Evolutionary conservation across 768 basidiomycete species (phyloP), one percentile per base, ranked within the genome.

Genomic region (Pisolithus albus): DNA sequence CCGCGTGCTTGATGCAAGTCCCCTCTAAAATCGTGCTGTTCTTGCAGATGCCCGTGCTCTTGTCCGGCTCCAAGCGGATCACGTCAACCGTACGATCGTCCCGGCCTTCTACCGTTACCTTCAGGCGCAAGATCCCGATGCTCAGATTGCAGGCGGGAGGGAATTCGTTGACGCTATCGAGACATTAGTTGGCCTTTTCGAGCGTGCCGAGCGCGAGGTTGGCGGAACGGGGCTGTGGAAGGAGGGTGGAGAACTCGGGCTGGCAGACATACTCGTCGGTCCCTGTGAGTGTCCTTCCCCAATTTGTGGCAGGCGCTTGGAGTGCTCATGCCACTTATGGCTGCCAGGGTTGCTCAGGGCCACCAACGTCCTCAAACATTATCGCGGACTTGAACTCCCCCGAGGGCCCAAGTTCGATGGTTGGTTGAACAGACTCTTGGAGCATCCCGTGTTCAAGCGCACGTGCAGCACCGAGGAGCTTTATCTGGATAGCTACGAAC

Each of bases 61-160:
- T 18, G 75, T 82, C 11, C 79, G 83, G 15, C 77, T 88, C 15
- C 82, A 87, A 63, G 71, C 76, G 10, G 86, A 88, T 64, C 80
- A 83, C 58, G 72, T 85, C 64, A 82, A 77, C 51, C 82, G 86
- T 3, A 61, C 67, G 7, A 61, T 88, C 37, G 75, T 89, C 3
- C 86, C 87, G 7, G 75, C 83, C 0, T 89, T 88, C 65, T 88
- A 88, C 59, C 79, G 84, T 28, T 87, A 75, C 58, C 74, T 89
- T 24, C 86, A 88, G 68, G 82, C 84, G 0, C 86, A 86, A 65
- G 80, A 80, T 7, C 48, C 61, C 8, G 65, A 64, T 4, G 72
- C 77, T 1, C 85, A 87, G 61, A 73, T 76, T 43, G 66, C 73
- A 19, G 64, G 60, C 2, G 80, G 74, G 2, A 76, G 73, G 49